Conservation (phyloP, 768 basidiomycete species). For the Tulasnella sp. region DNA sequence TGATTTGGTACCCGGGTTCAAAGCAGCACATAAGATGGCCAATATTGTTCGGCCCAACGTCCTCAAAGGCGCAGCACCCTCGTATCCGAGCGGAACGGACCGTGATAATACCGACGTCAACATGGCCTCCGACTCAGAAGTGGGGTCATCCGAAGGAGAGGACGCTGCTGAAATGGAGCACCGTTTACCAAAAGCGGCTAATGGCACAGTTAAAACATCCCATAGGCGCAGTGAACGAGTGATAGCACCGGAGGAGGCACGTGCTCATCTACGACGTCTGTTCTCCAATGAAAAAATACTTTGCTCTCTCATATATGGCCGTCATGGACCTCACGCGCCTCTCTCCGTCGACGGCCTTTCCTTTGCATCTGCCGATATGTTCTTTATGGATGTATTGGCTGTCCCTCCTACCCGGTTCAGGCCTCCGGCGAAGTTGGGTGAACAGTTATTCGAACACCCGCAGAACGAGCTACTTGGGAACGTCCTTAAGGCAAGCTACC, state of each 20-base stretch:
- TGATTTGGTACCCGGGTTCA: slow-evolving; percentile 71
- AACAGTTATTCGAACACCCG: slow-evolving; percentile 86
- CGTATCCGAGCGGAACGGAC: slow-evolving; percentile 18
- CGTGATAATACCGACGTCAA: slow-evolving; percentile 25
- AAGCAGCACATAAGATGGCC: slow-evolving; percentile 39
- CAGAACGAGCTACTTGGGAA: slow-evolving; percentile 83
- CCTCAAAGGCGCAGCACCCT: slow-evolving; percentile 26
- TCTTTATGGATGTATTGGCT: slow-evolving; percentile 86
- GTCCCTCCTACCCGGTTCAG: slow-evolving; percentile 93
- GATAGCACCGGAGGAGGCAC: slow-evolving; percentile 80
- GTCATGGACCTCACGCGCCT: slow-evolving; percentile 73
- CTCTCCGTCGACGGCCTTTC: slow-evolving; percentile 47
- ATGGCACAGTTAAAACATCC: slow-evolving; percentile 57
- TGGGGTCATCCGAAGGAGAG: slow-evolving; percentile 24
- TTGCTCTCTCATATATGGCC: slow-evolving; percentile 79
- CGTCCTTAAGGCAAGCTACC: slow-evolving; percentile 68
- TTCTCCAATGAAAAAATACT: slow-evolving; percentile 74
- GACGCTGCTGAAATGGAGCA: slow-evolving; percentile 22
- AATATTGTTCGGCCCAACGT: slow-evolving; percentile 65
- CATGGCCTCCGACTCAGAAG: slow-evolving; percentile 29
- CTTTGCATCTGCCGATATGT: slow-evolving; percentile 76
- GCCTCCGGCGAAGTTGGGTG: slow-evolving; percentile 83
- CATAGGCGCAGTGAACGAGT: slow-evolving; percentile 63
- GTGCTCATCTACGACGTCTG: slow-evolving; percentile 80
- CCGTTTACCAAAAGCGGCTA: slow-evolving; percentile 60